Evolutionary conservation across 768 basidiomycete species (phyloP), one percentile per base, ranked within the genome.

Genomic region (Mycena alexandri): DNA sequence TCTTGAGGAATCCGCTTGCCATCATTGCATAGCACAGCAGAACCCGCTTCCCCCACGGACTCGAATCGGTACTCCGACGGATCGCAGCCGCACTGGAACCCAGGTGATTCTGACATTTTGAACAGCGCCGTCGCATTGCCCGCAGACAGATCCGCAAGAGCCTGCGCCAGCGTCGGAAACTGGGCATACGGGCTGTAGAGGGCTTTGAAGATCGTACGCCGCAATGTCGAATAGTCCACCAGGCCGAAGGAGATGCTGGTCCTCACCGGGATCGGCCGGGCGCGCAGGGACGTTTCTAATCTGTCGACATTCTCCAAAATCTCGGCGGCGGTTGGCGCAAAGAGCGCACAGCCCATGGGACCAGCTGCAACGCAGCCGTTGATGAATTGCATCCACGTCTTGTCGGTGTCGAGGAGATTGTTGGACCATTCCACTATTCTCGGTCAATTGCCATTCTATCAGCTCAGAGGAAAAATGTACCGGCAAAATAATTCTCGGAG

Each of bases 301-400:
- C 56, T 57, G 2, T 80, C 80, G 5, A 84, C 73, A 41, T 83
- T 84, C 14, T 71, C 70, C 5, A 71, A 67, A n/a, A 84, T 80
- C 3, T 76, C 73, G 0, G 72, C 71, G 0, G 83, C 70, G 1
- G 77, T 77, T 0, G 80, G 74, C 10, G 82, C 80, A 69, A 79
- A 82, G 72, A 85, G 83, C 4, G 79, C 56, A 67, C 84, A 84
- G 3, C 50, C 50, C 9, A 63, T 47, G 0, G 80, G 79, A 0
- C 83, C 84, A 0, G 81, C 82, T 1, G 75, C 71, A 42, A 75
- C 75, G 62, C 83, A 84, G 22, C 74, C 75, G 4, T 74, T 70
- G 57, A 78, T 79, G 66, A 85, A 84, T 8, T 56, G 61, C 21
- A 78, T 71, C 66, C 83, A 68, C 0, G 73, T 73, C 67, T 82